Evolutionary conservation across 768 basidiomycete genomes (phyloP), one percentile per base, ranked within the genome.

Genomic region (Trametes cinnabarina): DNA sequence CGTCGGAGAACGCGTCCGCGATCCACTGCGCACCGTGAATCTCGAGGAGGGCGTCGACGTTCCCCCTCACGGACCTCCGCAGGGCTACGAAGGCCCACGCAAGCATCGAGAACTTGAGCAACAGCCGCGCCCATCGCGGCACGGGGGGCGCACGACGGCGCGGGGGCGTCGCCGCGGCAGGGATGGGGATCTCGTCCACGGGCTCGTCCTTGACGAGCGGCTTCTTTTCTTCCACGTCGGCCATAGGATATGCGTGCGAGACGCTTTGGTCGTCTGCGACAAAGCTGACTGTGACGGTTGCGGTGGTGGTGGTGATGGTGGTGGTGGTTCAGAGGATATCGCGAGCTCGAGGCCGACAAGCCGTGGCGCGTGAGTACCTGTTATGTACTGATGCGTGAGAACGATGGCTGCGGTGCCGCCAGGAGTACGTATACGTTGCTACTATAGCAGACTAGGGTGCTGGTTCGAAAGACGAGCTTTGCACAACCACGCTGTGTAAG

Each of bases 1-100:
- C 35, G 42, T 47, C 49, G 15, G 59, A 40, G 50, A 67, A 67
- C 20, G 69, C 66, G 25, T 46, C 34, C 14, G 56, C 56, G n/a
- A 65, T 22, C 64, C 64, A 65, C 3, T 39, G 40, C 7, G 58
- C 61, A 32, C 61, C 50, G 26, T 62, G 48, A 25, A n/a, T 28
- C 4, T 57, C 57, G n/a, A 61, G 37, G 40, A 57, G 48, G n/a
- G 42, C 26, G 40, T 55, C 54, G 2, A 50, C 51, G 14, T 53
- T 50, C 44, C 17, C 20, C 40, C 19, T 17, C n/a, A 42, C 12
- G 46, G 34, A 40, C 25, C 20, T 47, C 42, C 41, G 17, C 46
- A 46, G 11, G 20, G 15, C 32, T 0, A 51, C 47, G n/a, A 11
- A 19, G 17, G 37, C 19, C 15, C 35, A 50, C 12, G 43, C 49